Evolutionary conservation across 164 flowering plant genomes (phyloP), one percentile per base, ranked within the genome.

Genomic region (Vitis rupestris): DNA sequence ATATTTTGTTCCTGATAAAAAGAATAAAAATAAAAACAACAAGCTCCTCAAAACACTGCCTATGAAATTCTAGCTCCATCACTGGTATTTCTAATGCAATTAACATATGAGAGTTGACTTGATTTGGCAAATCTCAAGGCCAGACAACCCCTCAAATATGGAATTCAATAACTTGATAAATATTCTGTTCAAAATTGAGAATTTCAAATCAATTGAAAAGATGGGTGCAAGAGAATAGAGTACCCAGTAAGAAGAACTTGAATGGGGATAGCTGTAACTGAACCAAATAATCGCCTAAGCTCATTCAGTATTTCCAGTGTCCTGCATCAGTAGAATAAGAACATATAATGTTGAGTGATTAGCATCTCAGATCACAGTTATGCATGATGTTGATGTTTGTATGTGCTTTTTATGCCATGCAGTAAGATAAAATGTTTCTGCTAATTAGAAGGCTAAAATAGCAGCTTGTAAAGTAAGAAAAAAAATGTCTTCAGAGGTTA

Each of bases 221-320:
- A 63, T 1, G 2, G 0, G 6, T 19, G 48, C 56, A 51, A 60
- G 17, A 68, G 50, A 56, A 17, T 37, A 64, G 31, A 8, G 15
- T 88, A 94, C 97, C 97, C 90, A 2, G 86, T 74, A 27, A 90
- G 82, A 77, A 92, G 76, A 82, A 92, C 94, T 75, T 81, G 86
- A 74, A 82, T 76, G 58, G 97, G 98, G 30, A 92, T 76, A 53
- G 81, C 79, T 49, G 86, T 66, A 47, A 84, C 77, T 13, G 87
- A 74, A 68, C 76, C 77, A 58, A 83, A 88, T 54, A 80, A 72
- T 37, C 3, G n/a, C 67, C 63, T 81, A 44, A 94, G 87, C 80
- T 89, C 88, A 53, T 78, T 64, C 76, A 88, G 19, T 27, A 94
- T 80, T 50, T 86, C 83, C 10, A 82, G 50, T 31, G 92, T 76